Percentiles rank a stretch among this genome's conserved stretches.
Conservation (phyloP, 495 filamentous ascomycete species). For the Tetracladium setigerum region DNA sequence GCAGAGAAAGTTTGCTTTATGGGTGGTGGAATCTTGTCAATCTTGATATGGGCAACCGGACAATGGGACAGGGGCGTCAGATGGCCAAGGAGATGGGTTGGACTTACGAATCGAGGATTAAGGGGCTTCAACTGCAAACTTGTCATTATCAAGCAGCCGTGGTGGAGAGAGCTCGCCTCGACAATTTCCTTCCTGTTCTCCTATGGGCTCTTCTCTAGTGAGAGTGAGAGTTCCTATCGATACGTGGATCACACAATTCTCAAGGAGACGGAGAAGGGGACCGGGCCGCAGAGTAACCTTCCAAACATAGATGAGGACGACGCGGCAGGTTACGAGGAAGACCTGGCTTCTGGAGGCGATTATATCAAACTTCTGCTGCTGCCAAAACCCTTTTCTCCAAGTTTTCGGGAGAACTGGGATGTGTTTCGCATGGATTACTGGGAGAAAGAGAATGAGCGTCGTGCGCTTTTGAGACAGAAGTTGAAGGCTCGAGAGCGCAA, state of each 20-base stretch:
- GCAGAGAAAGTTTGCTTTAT: slow-evolving; percentile 81
- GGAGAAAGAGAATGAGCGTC: slow-evolving; percentile 92
- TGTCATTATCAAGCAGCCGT: slow-evolving; percentile 75
- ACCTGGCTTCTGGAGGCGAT: slow-evolving; percentile 81
- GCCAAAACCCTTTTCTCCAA: slow-evolving; percentile 89
- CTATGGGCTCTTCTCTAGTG: slow-evolving; percentile 58
- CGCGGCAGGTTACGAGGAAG: slow-evolving; percentile 60
- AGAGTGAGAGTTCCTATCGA: slow-evolving; percentile 55
- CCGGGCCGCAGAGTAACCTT: slow-evolving; percentile 13
- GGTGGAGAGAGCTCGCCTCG: slow-evolving; percentile 68
- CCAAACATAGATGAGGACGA: slow-evolving; percentile 23
- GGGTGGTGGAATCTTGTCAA: slow-evolving; percentile 72
- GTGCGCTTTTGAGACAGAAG: slow-evolving; percentile 61
- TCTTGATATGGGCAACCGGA: slow-evolving; percentile 87
- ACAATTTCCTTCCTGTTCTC: slow-evolving; percentile 70
- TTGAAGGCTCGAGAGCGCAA: slow-evolving; percentile 57
- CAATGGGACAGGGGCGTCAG: slow-evolving; percentile 92
- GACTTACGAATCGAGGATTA: slow-evolving; percentile 79
- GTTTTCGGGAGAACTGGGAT: slow-evolving; percentile 97
- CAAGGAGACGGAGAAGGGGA: slow-evolving; percentile 41
- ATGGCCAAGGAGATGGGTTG: slow-evolving; percentile 90
- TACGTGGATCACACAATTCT: slow-evolving; percentile 51
- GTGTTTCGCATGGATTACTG: slow-evolving; percentile 88
- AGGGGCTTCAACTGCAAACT: slow-evolving; percentile 92
- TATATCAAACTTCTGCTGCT: slow-evolving; percentile 84